Evolutionary conservation across 2,329 filamentous ascomycete species (phyloP).

Genomic region (Verticillium tricorpus): DNA sequence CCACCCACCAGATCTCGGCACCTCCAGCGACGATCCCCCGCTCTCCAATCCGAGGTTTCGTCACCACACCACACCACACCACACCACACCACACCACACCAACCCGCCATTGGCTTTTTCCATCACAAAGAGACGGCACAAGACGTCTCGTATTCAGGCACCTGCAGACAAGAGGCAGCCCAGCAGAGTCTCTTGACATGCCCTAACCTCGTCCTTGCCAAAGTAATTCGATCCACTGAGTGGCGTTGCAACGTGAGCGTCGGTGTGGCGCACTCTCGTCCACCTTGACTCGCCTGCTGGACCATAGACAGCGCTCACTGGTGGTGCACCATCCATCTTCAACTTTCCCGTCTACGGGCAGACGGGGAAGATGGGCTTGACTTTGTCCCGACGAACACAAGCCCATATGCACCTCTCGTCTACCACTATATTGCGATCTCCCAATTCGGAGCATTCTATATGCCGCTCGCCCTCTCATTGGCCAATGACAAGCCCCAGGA

Average conservation of each 20-base stretch:
- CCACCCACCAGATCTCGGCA: not conserved
- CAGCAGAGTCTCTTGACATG: not conserved
- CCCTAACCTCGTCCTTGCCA: not conserved
- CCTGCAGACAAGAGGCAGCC: not conserved
- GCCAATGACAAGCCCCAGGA: not conserved
- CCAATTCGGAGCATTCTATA: not conserved
- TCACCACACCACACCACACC: not conserved
- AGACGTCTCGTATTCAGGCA: not conserved
- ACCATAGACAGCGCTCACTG: too few species aligned
- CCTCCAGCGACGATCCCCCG: not conserved
- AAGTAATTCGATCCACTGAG: not conserved
- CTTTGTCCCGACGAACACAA: not conserved
- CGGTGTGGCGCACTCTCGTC: not conserved
- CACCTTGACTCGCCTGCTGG: not conserved
- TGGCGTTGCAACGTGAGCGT: not conserved
- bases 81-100: not conserved
- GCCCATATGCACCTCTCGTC: not conserved
- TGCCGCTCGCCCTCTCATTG: not conserved
- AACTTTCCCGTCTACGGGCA: not conserved
- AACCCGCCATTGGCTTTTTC: not conserved
- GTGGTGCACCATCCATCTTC: not conserved
- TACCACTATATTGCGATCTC: not conserved
- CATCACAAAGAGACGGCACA: not conserved
- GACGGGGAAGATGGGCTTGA: not conserved
- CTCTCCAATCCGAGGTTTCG: not conserved